Base-by-base conservation (phyloP, 768 basidiomycete genomes). In the Dioszegia hungarica region DNA sequence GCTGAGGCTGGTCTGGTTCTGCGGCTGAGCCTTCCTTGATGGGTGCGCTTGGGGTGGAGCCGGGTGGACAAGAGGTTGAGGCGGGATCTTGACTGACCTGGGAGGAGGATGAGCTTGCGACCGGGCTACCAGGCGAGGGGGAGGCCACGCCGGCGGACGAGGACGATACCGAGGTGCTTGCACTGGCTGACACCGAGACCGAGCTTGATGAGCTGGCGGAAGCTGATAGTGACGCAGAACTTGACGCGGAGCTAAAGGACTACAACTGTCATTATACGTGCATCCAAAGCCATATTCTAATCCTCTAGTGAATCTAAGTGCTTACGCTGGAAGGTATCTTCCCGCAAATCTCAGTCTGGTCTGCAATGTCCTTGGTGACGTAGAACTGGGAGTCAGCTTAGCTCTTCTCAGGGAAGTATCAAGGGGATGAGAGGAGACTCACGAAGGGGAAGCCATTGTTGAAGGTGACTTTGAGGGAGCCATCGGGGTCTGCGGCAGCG, bases 391-490 rank as follows among this genome's bases (percentile, higher is more conserved):
- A 6, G 27, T 52, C 50, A 58, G 34, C 45, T 47, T 22, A 6
- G 19, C 12, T 37, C 34, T 33, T 39, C 20, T n/a, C 9, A 34
- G 47, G 8, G 11, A 5, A 11, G 15, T 3, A 12, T 14, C 28
- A 19, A 17, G 24, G n/a, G 22, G 11, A 25, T 43, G 41, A 22
- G 33, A 38, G 25, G 31, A 10, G 29, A 64, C 66, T 56, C 29
- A 70, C 68, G 36, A 59, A 63, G 5, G 68, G 66, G 25, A 63
- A 36, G 9, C 68, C 68, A 24, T 33, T 57, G n/a, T 56, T 63
- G 56, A 56, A 63, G 2, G 59, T 61, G 28, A 70, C 60, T 12
- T 52, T 52, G 8, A 70, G 28, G n/a, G 59, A 28, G n/a, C 57
- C 60, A 19, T 59, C 47, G 0, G 17, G 31, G 22, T 36, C 62